Evolutionary conservation across 2,329 filamentous ascomycete species (phyloP).

Genomic region (Fusarium albosuccineum): DNA sequence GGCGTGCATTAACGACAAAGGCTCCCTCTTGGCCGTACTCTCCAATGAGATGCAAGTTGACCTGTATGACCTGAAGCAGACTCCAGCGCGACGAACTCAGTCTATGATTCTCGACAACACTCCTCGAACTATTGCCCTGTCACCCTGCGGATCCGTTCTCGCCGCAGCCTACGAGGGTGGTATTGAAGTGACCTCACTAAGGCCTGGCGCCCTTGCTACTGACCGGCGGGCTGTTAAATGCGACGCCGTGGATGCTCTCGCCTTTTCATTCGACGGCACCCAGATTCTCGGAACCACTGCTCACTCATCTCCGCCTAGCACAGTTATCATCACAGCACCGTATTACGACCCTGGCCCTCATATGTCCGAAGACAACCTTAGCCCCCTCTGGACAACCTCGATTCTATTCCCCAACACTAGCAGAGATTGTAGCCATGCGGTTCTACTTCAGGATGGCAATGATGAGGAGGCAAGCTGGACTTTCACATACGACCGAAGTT

Average conservation of each 20-base stretch:
- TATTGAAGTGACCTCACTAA: conserved; percentile 87
- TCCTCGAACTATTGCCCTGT: conserved; percentile 82
- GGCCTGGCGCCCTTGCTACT: conserved; percentile 70
- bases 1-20: conserved; percentile 84
- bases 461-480: conserved; percentile 79
- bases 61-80: conserved; percentile 78
- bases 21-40: conserved; percentile 80
- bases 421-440: conserved; percentile 81
- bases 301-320: conserved; percentile 73
- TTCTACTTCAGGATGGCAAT: conserved; percentile 72
- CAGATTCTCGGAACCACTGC: conserved; percentile 83
- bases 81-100: conserved; percentile 77
- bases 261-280: conserved; percentile 82
- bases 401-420: conserved; percentile 88
- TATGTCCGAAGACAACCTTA: conserved; percentile 75
- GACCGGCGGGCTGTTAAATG: conserved; percentile 84
- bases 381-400: conserved; percentile 86
- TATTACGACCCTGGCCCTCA: conserved; percentile 81
- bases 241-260: conserved; percentile 78
- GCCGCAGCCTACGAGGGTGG: conserved; percentile 88
- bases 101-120: conserved; percentile 83
- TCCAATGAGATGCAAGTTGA: conserved; percentile 88
- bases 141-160: conserved; percentile 83
- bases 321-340: conserved; percentile 82
- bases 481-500: conserved; percentile 81